A percentile compares a stretch with the other conserved stretches of the same genome.
Evolutionary conservation across 345 rosid genomes (phyloP).

Genomic region (Luvunga scandens): DNA sequence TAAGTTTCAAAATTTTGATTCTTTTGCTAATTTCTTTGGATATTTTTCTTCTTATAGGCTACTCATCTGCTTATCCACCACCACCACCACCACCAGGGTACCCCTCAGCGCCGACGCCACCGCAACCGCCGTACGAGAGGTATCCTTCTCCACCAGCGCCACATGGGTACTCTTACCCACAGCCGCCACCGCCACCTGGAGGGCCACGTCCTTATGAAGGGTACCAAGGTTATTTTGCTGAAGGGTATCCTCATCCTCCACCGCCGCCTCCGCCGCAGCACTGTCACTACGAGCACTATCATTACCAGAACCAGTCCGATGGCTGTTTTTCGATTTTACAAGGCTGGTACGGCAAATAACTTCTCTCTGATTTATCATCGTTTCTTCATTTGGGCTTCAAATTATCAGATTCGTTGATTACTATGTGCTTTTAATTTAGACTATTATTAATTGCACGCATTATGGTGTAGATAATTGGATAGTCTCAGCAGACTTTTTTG

Average conservation of each 20-base stretch:
- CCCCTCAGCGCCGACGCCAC: slow-evolving; percentile 59
- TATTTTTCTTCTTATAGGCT: slow-evolving; percentile 27
- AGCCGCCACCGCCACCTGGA: slow-evolving; percentile 41
- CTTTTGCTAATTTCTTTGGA: slow-evolving; percentile 5
- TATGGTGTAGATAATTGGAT: background rate
- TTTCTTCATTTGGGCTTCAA: background rate
- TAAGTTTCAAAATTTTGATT: background rate
- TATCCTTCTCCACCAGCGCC: slow-evolving; percentile 55
- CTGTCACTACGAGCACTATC: slow-evolving; percentile 50
- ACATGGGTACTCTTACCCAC: slow-evolving; percentile 46
- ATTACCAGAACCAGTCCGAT: slow-evolving; percentile 44
- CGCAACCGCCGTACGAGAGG: slow-evolving; percentile 48
- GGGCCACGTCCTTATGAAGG: slow-evolving; percentile 53
- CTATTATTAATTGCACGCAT: background rate
- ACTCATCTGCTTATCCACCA: slow-evolving; percentile 24
- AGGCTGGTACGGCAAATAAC: slow-evolving; percentile 63
- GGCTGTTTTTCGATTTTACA: slow-evolving; percentile 59
- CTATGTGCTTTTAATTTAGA: background rate
- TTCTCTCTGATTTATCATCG: background rate
- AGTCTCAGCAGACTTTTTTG: background rate
- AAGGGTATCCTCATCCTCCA: slow-evolving; percentile 50
- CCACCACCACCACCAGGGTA: slow-evolving; percentile 40
- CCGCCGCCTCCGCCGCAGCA: slow-evolving; percentile 43
- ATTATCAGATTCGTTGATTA: background rate
- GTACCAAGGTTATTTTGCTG: slow-evolving; percentile 75